A percentile compares a stretch with the other conserved stretches of the same genome.
Evolutionary conservation across 1,284 basidiomycete genomes (phyloP).

Genomic region (Crepidotus sp.): DNA sequence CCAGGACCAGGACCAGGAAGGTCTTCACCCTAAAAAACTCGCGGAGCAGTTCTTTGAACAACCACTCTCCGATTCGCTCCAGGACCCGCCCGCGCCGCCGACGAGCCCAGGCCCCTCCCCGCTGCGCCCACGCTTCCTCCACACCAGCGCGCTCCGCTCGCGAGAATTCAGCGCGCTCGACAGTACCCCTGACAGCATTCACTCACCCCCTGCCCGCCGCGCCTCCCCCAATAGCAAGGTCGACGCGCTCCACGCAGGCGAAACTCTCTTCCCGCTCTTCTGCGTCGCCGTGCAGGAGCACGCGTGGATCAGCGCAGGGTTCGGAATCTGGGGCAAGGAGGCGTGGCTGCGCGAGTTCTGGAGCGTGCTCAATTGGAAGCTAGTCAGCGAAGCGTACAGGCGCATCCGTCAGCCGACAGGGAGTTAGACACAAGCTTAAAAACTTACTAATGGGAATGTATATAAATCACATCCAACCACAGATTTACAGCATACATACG

Average conservation of each 20-base stretch:
- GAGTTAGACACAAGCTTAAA: slow-evolving; percentile 6
- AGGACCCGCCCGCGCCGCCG: not conserved
- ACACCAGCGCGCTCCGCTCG: slow-evolving; percentile 18
- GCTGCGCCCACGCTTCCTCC: slow-evolving; percentile 26
- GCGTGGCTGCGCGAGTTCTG: slow-evolving; percentile 87
- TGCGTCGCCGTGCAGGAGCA: slow-evolving; percentile 87
- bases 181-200: not conserved
- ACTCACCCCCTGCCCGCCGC: slow-evolving; percentile 4
- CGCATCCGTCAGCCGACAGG: not conserved
- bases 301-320: slow-evolving; percentile 82
- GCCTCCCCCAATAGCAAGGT: slow-evolving; percentile 9
- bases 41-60: no score
- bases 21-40: not conserved
- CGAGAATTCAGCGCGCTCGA: not conserved
- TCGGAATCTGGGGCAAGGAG: slow-evolving; percentile 93
- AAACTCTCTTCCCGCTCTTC: slow-evolving; percentile 68
- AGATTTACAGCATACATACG: not conserved
- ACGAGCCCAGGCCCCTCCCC: slow-evolving; percentile 11
- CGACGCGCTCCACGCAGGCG: slow-evolving; percentile 33
- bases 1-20: slow-evolving; percentile 8
- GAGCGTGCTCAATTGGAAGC: slow-evolving; percentile 81
- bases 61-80: no score
- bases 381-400: slow-evolving; percentile 34
- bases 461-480: not conserved
- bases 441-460: slow-evolving; percentile 5